Evolutionary conservation across 371 early-diverging fungal species (phyloP).

Genomic region (Spraguea lophii): DNA sequence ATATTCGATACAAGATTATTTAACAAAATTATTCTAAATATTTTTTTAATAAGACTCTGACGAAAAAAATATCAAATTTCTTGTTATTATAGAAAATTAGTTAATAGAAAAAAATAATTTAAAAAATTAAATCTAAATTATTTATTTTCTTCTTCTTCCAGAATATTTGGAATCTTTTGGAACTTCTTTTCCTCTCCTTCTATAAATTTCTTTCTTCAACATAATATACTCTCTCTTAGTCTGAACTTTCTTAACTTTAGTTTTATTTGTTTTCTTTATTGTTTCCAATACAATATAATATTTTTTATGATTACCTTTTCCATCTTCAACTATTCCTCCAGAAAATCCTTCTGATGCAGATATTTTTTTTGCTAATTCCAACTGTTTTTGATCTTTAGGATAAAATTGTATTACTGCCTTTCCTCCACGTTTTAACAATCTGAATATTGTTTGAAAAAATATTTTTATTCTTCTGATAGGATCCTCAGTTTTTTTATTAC

Average conservation of each 20-base stretch:
- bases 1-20: too few relatives aligned
- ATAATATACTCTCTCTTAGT: slow-evolving; percentile 70
- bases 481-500: slow-evolving; percentile 60
- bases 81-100: too few relatives aligned
- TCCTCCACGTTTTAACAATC: slow-evolving; percentile 61
- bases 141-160: slow-evolving; percentile 58
- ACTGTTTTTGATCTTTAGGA: slow-evolving; percentile 76
- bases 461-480: slow-evolving; percentile 61
- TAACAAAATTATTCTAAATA: too few relatives aligned
- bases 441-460: slow-evolving; percentile 76
- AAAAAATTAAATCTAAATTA: background rate
- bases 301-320: background rate
- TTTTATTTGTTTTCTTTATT: slow-evolving; percentile 38
- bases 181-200: slow-evolving; percentile 59
- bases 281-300: background rate
- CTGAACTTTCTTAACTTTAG: slow-evolving; percentile 42
- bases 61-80: too few relatives aligned
- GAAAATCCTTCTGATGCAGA: slow-evolving; percentile 75
- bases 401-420: slow-evolving; percentile 92
- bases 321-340: slow-evolving; percentile 77
- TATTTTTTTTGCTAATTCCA: slow-evolving; percentile 64
- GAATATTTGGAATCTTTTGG: slow-evolving; percentile 79
- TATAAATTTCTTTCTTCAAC: slow-evolving; percentile 64
- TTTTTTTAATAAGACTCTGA: too few relatives aligned
- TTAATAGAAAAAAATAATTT: too few relatives aligned